Evolutionary conservation across 371 early-diverging fungal genomes (phyloP).

Genomic region (Dichotomocladium elegans): DNA sequence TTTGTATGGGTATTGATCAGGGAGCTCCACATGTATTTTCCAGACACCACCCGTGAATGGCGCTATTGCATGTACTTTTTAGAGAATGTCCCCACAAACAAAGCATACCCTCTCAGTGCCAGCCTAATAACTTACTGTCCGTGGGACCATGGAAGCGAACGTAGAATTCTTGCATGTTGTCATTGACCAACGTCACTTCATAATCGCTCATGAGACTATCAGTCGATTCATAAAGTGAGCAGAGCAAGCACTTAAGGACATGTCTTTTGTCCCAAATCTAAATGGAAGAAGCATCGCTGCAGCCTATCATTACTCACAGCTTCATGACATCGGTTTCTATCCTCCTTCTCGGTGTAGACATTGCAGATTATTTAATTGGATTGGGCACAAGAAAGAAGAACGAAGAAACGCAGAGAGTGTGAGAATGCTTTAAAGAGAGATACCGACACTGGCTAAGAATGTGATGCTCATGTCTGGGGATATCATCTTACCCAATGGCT

Average conservation of each 20-base stretch:
- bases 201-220: slow-evolving; percentile 98
- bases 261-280: not conserved
- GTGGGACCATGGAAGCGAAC: slow-evolving; percentile 91
- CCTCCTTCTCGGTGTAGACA: slow-evolving; percentile 89
- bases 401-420: too few relatives aligned
- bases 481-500: too few relatives aligned
- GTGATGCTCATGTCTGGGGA: too few relatives aligned
- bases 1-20: slow-evolving; percentile 99
- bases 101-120: too few relatives aligned
- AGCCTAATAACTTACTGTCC: slow-evolving; percentile 89
- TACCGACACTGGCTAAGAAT: too few relatives aligned
- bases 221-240: not conserved
- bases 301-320: slow-evolving; percentile 78
- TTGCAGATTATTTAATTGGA: too few relatives aligned
- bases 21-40: slow-evolving; percentile 97
- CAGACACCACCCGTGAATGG: slow-evolving; percentile 95
- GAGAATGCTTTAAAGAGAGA: too few relatives aligned
- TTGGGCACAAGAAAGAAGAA: too few relatives aligned
- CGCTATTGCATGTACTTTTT: slow-evolving; percentile 46
- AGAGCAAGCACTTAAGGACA: not conserved
- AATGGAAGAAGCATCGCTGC: too few relatives aligned
- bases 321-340: slow-evolving; percentile 99
- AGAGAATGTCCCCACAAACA: not conserved
- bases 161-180: slow-evolving; percentile 98
- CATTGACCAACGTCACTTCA: slow-evolving; percentile 96